Conservation (phyloP, 169 alveolate genomes). For the Plasmodium billcollinsi region DNA sequence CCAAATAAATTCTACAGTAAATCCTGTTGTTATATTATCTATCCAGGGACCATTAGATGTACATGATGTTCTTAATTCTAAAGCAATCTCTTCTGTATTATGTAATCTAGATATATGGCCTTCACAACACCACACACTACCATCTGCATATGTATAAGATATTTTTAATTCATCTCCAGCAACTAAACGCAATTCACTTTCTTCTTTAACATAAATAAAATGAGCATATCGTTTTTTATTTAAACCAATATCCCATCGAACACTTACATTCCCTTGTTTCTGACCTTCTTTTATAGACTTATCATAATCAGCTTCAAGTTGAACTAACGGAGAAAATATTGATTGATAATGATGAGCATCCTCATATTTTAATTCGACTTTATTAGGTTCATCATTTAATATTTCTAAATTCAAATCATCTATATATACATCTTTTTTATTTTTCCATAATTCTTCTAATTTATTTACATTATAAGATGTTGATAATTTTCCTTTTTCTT, state of each 20-base stretch:
- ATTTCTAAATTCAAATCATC: slow-evolving; percentile 75
- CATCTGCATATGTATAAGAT: slow-evolving; percentile 78
- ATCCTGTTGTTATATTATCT: slow-evolving; percentile 79
- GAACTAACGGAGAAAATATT: slow-evolving; percentile 89
- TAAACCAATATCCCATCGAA: slow-evolving; percentile 86
- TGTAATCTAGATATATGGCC: slow-evolving; percentile 86
- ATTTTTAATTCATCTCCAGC: slow-evolving; percentile 93
- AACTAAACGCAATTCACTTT: slow-evolving; percentile 90
- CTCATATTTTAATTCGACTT: slow-evolving; percentile 68
- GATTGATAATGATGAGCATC: slow-evolving; percentile 85
- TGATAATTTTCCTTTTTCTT: slow-evolving; percentile 72
- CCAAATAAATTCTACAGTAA: slow-evolving; percentile 94
- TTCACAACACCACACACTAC: slow-evolving; percentile 86
- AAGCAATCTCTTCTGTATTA: slow-evolving; percentile 88
- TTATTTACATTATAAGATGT: slow-evolving; percentile 73
- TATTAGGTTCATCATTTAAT: slow-evolving; percentile 69
- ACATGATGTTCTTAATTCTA: slow-evolving; percentile 84
- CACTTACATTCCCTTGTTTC: slow-evolving; percentile 87
- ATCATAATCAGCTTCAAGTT: slow-evolving; percentile 95
- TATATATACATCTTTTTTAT: slow-evolving; percentile 68
- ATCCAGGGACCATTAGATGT: slow-evolving; percentile 85
- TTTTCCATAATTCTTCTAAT: slow-evolving; percentile 82
- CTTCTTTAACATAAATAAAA: slow-evolving; percentile 92
- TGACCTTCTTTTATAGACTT: slow-evolving; percentile 92
- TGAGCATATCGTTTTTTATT: slow-evolving; percentile 91